These are phyloP conservation scores for Rhodofomes roseus DNA, from an alignment of 1,284 basidiomycete genomes.

Conservation along the genomic window DNA sequence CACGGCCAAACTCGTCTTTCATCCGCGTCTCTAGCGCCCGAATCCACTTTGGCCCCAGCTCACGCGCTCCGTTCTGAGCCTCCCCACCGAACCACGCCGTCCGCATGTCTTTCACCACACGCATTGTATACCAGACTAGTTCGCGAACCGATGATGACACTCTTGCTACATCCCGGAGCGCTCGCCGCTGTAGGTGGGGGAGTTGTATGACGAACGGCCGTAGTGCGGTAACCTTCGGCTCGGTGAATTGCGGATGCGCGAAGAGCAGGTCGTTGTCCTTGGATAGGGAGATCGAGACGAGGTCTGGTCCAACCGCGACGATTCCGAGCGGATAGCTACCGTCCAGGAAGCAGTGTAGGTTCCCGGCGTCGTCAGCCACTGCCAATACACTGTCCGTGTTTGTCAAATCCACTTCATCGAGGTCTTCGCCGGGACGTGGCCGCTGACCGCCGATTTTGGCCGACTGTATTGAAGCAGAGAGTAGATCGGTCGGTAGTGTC, in stretches of 20 bases:
- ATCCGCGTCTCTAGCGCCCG: constrained; percentile 58
- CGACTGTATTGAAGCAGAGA: constrained; percentile 54
- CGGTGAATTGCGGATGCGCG: constrained; percentile 36
- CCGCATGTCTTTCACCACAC: constrained; percentile 68
- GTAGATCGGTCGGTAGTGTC: constrained; percentile 49
- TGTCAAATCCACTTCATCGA: constrained; percentile 49
- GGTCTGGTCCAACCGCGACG: constrained; percentile 37
- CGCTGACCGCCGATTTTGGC: constrained; percentile 32
- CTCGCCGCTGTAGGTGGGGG: constrained; percentile 53
- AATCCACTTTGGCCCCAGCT: constrained; percentile 72
- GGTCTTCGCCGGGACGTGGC: constrained; percentile 34
- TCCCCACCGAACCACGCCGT: constrained; percentile 69
- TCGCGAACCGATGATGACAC: constrained; percentile 69
- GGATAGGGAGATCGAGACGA: constrained; percentile 42
- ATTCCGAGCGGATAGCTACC: constrained; percentile 78
- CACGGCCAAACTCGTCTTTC: constrained; percentile 60
- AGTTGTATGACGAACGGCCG: constrained; percentile 47
- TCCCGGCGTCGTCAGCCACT: constrained; percentile 53
- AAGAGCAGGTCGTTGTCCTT: constrained; percentile 44
- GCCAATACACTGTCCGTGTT: constrained; percentile 62
- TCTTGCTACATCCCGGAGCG: constrained; percentile 63
- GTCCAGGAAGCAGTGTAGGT: constrained; percentile 67
- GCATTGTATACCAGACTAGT: constrained; percentile 64
- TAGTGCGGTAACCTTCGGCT: constrained; percentile 26
- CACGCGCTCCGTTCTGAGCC: constrained; percentile 58